phyloP scores from a whole-genome alignment of 352 stramenopile species.

The Phytophthora litchii region DNA sequence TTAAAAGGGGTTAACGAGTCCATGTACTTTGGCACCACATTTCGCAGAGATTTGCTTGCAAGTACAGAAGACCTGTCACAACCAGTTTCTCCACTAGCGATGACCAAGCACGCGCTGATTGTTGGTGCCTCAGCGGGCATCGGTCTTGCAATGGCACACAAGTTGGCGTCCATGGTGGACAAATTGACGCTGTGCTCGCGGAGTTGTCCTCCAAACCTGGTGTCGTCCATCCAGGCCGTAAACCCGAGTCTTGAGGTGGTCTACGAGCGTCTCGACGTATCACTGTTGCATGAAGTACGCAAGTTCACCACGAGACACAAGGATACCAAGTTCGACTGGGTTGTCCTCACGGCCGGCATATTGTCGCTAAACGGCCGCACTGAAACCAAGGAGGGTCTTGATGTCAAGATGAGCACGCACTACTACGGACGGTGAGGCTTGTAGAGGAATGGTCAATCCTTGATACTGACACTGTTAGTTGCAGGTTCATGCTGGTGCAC shows the following conservation, averaged over 20 bases:
- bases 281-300: conserved; percentile 36
- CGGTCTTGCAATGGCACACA: conserved; percentile 27
- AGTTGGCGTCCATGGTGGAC: conserved; percentile 31
- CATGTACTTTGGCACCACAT: conserved; percentile 21
- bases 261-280: conserved; percentile 37
- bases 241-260: conserved; percentile 29
- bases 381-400: conserved; percentile 34
- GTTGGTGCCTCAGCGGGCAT: conserved; percentile 37
- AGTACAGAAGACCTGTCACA: conserved; percentile 18
- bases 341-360: conserved; percentile 32
- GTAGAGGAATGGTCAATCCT: neutral
- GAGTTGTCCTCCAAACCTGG: conserved; percentile 21
- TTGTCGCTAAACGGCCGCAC: conserved; percentile 37
- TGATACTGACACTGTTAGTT: conserved; percentile 3
- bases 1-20: neutral
- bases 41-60: conserved; percentile 34
- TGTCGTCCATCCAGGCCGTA: conserved; percentile 24
- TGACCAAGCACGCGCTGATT: conserved; percentile 36
- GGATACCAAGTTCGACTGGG: conserved; percentile 37
- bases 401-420: conserved; percentile 42
- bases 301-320: conserved; percentile 32
- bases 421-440: conserved; percentile 34
- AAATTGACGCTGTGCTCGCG: conserved; percentile 39
- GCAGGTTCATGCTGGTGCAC: conserved; percentile 37
- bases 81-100: conserved; percentile 5